A percentile compares a stretch with the other conserved stretches of the same genome.
These are phyloP conservation scores for Recurvomyces mirabilis DNA, from an alignment of 495 filamentous ascomycete genomes.

Conservation along the genomic window DNA sequence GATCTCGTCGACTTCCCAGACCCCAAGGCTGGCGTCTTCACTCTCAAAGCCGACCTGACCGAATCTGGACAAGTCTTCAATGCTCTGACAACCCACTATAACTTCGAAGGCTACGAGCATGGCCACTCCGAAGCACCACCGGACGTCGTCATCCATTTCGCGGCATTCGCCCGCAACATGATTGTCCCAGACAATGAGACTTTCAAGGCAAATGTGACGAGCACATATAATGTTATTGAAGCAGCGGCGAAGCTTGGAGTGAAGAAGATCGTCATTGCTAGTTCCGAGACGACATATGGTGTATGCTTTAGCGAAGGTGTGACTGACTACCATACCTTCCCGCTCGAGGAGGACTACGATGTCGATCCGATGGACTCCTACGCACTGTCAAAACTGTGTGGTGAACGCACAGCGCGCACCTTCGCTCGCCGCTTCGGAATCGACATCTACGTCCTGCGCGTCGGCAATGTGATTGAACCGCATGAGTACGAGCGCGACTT, in stretches of 20 bases:
- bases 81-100: conserved; percentile 46
- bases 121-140: conserved; percentile 34
- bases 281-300: conserved; percentile 47
- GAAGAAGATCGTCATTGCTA: conserved; percentile 50
- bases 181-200: conserved; percentile 49
- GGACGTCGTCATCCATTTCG: conserved; percentile 52
- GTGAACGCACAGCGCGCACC: conserved; percentile 43
- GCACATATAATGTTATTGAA: conserved; percentile 51
- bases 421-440: conserved; percentile 43
- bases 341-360: conserved; percentile 45
- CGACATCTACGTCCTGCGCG: conserved; percentile 50
- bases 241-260: conserved; percentile 48
- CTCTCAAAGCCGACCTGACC: conserved; percentile 47
- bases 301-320: conserved; percentile 49
- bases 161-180: conserved; percentile 49
- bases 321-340: conserved; percentile 44
- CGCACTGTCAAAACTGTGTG: conserved; percentile 48
- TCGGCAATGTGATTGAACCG: conserved; percentile 48
- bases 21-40: conserved; percentile 40
- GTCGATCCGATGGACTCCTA: conserved; percentile 46
- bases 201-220: conserved; percentile 42
- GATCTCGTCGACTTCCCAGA: conserved; percentile 39
- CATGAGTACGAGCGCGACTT: conserved; percentile 48
- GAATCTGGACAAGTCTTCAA: conserved; percentile 49
- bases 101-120: conserved; percentile 38